Conservation (phyloP, 176 grass and related monocot species). For the Dendrocalamus sinicus region DNA sequence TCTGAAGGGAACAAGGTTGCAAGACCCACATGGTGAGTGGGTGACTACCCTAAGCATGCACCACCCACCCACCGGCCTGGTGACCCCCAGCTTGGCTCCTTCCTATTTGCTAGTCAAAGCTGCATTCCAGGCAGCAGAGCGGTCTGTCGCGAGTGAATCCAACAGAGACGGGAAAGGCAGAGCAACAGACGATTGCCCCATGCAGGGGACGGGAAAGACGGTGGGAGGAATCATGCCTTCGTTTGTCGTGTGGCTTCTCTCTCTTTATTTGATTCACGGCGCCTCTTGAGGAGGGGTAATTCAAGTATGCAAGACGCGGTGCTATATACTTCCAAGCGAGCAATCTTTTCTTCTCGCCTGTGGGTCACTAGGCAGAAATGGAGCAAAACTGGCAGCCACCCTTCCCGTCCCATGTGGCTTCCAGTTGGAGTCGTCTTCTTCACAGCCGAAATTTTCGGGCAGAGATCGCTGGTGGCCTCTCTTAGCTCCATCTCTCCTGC, state of each 20-base stretch:
- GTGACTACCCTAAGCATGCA: neutral
- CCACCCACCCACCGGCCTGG: neutral
- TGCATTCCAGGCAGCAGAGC: slow-evolving; percentile 32
- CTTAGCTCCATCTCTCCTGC: neutral
- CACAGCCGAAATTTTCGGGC: slow-evolving; percentile 50
- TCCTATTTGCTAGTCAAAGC: slow-evolving; percentile 37
- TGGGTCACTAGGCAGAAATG: slow-evolving; percentile 16
- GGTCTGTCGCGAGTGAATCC: slow-evolving; percentile 34
- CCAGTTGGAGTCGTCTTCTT: slow-evolving; percentile 48
- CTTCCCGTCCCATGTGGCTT: slow-evolving; percentile 55
- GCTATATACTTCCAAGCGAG: neutral
- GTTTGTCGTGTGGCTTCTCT: neutral
- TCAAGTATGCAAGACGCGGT: neutral
- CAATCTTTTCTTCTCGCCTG: neutral
- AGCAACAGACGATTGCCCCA: slow-evolving; percentile 2
- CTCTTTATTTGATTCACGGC: too few relatives aligned
- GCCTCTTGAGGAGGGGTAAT: neutral
- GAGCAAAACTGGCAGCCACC: neutral
- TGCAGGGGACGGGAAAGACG: slow-evolving; percentile 6
- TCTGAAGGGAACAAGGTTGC: neutral
- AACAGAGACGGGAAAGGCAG: slow-evolving; percentile 33
- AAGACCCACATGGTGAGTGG: neutral
- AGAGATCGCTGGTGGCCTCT: slow-evolving; percentile 6
- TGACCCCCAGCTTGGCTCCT: slow-evolving; percentile 4
- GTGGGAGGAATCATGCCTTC: neutral